These are phyloP conservation scores for Tulasnella sp. DNA, from an alignment of 768 basidiomycete genomes.

Conservation along the genomic window DNA sequence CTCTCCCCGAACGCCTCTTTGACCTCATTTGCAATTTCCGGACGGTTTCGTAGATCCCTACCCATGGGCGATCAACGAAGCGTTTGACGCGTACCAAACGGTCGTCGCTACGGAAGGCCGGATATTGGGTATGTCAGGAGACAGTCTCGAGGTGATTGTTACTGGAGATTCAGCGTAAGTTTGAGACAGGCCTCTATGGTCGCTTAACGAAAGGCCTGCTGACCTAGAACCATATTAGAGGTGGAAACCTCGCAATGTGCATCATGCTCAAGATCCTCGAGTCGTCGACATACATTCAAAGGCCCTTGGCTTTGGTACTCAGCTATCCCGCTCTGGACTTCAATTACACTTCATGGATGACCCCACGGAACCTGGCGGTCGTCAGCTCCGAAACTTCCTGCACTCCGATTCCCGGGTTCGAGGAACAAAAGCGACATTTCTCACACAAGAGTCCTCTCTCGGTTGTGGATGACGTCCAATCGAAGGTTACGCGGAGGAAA, in stretches of 20 bases:
- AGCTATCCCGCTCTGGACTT: conserved; percentile 93
- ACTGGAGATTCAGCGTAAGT: conserved; percentile 97
- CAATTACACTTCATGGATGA: conserved; percentile 98
- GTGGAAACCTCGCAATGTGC: conserved; percentile 78
- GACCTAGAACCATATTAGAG: conserved; percentile 41
- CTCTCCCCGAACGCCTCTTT: background rate
- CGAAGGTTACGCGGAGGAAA: conserved; percentile 27
- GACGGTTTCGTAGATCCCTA: conserved; percentile 64
- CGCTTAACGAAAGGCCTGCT: background rate
- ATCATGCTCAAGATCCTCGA: conserved; percentile 83
- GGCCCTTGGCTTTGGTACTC: conserved; percentile 75
- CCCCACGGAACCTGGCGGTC: conserved; percentile 66
- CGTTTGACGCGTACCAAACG: conserved; percentile 80
- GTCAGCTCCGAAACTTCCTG: conserved; percentile 83
- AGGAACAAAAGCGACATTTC: conserved; percentile 77
- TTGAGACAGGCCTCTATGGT: background rate
- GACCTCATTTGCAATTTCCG: background rate
- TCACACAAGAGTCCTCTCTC: conserved; percentile 83
- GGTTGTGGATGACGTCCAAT: conserved; percentile 71
- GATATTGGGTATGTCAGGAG: conserved; percentile 83
- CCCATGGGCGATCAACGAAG: conserved; percentile 92
- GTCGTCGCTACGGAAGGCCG: conserved; percentile 72
- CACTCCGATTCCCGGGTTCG: conserved; percentile 63
- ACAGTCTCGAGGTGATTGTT: conserved; percentile 64
- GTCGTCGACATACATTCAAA: conserved; percentile 46